A percentile compares a stretch with the other conserved stretches of the same genome.
phyloP scores from a whole-genome alignment of 306 rosid genomes.

The Citrullus colocynthis region DNA sequence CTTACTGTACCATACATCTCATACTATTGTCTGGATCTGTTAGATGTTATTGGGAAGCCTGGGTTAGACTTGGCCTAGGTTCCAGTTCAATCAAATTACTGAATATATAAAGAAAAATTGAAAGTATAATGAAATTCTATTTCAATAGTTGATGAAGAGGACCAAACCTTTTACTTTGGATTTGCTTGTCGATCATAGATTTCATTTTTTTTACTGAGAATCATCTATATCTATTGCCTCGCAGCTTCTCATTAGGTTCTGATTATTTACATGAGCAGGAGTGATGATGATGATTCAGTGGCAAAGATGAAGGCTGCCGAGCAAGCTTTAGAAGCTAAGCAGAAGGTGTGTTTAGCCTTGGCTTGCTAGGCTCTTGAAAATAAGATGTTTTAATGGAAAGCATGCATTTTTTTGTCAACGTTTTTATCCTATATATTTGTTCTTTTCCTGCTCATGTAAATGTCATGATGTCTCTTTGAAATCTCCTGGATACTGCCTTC shows the following conservation, averaged over 20 bases:
- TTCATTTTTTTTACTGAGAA: not conserved
- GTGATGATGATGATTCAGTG: constrained; percentile 66
- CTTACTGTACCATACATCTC: not conserved
- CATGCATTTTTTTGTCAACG: not conserved
- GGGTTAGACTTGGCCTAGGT: not conserved
- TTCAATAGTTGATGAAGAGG: not conserved
- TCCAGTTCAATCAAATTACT: not conserved
- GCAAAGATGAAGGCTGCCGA: constrained; percentile 77
- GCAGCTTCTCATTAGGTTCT: constrained; percentile 19
- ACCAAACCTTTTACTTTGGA: not conserved
- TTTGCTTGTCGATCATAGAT: constrained; percentile 3
- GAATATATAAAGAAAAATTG: not conserved
- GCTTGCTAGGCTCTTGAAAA: not conserved
- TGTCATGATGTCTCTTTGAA: not conserved
- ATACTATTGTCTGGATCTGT: not conserved
- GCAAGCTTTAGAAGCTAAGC: constrained; percentile 66
- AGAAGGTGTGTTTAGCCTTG: constrained; percentile 40
- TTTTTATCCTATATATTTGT: not conserved
- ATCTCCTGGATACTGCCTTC: not conserved
- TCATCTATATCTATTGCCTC: constrained; percentile 6
- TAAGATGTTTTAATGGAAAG: not conserved
- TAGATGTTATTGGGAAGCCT: not conserved
- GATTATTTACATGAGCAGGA: constrained; percentile 37
- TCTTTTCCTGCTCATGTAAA: not conserved
- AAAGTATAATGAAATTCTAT: not conserved